phyloP scores from a whole-genome alignment of 1,139 yeast genomes.

The Suhomyces yuchorum region DNA sequence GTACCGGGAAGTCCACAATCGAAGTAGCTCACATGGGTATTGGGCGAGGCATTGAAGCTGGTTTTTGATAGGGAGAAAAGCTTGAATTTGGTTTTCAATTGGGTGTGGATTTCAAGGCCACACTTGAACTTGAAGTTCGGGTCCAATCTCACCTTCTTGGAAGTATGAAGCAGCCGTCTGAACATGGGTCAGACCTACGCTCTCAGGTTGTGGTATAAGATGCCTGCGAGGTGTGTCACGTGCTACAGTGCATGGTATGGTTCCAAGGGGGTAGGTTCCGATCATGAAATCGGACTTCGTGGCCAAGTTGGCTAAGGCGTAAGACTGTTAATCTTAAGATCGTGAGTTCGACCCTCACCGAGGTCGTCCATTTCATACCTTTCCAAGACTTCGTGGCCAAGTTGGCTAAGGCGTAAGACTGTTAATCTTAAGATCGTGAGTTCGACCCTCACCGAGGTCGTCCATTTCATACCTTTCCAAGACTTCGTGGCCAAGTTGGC shows the following conservation, averaged over 20 bases:
- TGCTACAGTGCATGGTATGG: neutral
- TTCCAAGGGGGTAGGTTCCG: neutral
- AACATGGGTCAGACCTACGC: neutral
- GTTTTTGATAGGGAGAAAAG: constrained; percentile 67
- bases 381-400: constrained; percentile 25
- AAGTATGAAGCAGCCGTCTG: constrained; percentile 2
- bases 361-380: constrained; percentile 28
- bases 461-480: constrained; percentile 21
- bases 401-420: constrained; percentile 33
- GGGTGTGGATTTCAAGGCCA: constrained; percentile 94
- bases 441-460: constrained; percentile 52
- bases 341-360: constrained; percentile 52
- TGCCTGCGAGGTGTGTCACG: too few relatives aligned
- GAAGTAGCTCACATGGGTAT: constrained; percentile 71
- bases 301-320: constrained; percentile 52
- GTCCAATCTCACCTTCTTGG: constrained; percentile 15
- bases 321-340: constrained; percentile 54
- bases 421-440: constrained; percentile 53
- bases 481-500: constrained; percentile 61
- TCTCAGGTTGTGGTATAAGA: neutral
- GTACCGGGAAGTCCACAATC: constrained; percentile 94
- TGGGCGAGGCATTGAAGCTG: constrained; percentile 58
- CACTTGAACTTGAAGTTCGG: constrained; percentile 57
- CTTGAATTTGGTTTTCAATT: constrained; percentile 70
- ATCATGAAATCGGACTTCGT: constrained; percentile 19